Conservation (phyloP, 805 yeast species). For the Barnettozyma pratensis region DNA sequence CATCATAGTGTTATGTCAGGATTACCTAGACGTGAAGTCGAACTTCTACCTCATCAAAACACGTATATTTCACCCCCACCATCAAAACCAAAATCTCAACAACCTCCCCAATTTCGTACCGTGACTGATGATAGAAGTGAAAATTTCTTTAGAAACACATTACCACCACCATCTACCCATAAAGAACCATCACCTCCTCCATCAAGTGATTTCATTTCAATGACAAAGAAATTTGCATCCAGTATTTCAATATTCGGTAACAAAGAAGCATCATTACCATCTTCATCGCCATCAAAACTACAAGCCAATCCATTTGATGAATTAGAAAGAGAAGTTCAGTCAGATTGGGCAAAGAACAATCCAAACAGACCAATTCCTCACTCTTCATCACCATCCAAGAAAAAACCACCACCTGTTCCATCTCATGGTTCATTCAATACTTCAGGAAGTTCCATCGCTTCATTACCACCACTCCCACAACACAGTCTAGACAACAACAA, state of each 20-base stretch:
- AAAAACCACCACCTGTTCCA: constrained; percentile 24
- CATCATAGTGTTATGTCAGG: constrained; percentile 3
- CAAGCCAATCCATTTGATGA: constrained; percentile 27
- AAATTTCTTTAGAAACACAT: not conserved
- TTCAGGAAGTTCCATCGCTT: constrained; percentile 2
- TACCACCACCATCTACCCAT: constrained; percentile 4
- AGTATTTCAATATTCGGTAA: constrained; percentile 11
- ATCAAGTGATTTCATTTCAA: constrained; percentile 5
- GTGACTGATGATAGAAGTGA: not conserved
- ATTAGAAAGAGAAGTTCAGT: constrained; percentile 29
- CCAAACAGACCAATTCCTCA: not conserved
- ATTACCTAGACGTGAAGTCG: not conserved
- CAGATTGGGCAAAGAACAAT: constrained; percentile 24
- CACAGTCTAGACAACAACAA: constrained; percentile 3
- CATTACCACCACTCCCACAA: constrained; percentile 12
- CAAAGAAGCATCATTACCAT: not conserved
- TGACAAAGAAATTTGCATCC: constrained; percentile 17
- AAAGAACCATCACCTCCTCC: not conserved
- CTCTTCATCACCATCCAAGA: constrained; percentile 4
- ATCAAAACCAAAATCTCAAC: constrained; percentile 1
- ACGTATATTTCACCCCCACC: not conserved
- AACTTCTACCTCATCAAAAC: not conserved
- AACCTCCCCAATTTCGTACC: not conserved
- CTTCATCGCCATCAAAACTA: not conserved
- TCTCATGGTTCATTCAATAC: constrained; percentile 17